phyloP scores from a whole-genome alignment of 495 filamentous ascomycete genomes.

The Xylaria castorea region DNA sequence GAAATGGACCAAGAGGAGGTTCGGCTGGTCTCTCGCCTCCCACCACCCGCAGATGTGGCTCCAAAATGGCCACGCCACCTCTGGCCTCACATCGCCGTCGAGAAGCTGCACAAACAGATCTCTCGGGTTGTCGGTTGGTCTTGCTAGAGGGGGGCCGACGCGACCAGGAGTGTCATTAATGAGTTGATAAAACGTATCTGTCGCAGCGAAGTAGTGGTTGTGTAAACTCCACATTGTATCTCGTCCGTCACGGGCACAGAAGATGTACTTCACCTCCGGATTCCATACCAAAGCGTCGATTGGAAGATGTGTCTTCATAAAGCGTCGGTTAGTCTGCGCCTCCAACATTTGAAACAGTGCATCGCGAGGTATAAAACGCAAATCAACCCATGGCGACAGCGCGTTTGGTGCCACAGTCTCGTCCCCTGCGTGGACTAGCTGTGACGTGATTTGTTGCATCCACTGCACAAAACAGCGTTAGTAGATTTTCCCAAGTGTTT shows the following conservation, averaged over 20 bases:
- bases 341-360: background rate
- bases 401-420: background rate
- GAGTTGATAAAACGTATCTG: slow-evolving; percentile 10
- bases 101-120: slow-evolving; percentile 16
- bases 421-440: slow-evolving; percentile 7
- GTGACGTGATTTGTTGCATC: slow-evolving; percentile 7
- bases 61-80: slow-evolving; percentile 9
- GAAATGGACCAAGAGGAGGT: slow-evolving; percentile 14
- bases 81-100: background rate
- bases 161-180: slow-evolving; percentile 12
- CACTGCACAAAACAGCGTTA: background rate
- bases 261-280: slow-evolving; percentile 8
- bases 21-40: slow-evolving; percentile 10
- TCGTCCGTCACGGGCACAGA: slow-evolving; percentile 3
- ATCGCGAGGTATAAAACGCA: slow-evolving; percentile 13
- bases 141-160: background rate
- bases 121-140: slow-evolving; percentile 10
- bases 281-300: slow-evolving; percentile 13
- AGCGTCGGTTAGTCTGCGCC: slow-evolving; percentile 2
- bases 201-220: background rate
- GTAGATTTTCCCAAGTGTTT: background rate
- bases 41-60: slow-evolving; percentile 11
- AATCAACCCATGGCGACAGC: slow-evolving; percentile 9
- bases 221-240: slow-evolving; percentile 16
- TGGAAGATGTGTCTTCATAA: slow-evolving; percentile 18